Conservation (phyloP, 768 basidiomycete species). For the Rickenella mellea region DNA sequence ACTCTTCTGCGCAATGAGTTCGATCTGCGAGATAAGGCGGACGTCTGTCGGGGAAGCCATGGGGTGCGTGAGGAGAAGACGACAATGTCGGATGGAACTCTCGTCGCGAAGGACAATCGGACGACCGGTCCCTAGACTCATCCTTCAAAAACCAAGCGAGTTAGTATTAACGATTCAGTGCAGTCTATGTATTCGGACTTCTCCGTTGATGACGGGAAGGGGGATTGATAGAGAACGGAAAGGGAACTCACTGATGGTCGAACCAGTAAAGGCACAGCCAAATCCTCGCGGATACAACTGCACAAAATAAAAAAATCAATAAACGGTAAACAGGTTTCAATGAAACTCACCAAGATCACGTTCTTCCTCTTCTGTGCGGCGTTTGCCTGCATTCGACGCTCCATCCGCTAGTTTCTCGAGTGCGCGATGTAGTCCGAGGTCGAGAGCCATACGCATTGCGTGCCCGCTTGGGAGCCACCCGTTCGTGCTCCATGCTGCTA, state of each 20-base stretch:
- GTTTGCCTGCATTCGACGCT: constrained; percentile 39
- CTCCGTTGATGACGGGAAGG: no score
- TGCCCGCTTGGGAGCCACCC: constrained; percentile 95
- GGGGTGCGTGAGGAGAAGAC: constrained; percentile 70
- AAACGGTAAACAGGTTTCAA: background rate
- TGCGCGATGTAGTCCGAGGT: constrained; percentile 87
- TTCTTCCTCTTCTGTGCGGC: constrained; percentile 72
- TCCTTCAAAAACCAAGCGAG: constrained; percentile 33
- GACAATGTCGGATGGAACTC: constrained; percentile 75
- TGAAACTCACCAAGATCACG: constrained; percentile 61
- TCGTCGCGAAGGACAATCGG: constrained; percentile 88
- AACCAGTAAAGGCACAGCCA: constrained; percentile 96
- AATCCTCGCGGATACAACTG: constrained; percentile 86
- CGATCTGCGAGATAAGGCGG: constrained; percentile 77
- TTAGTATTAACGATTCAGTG: background rate
- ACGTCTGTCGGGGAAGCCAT: constrained; percentile 90
- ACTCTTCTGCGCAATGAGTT: constrained; percentile 90
- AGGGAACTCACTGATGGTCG: constrained; percentile 72
- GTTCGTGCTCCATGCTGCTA: constrained; percentile 90
- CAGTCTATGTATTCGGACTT: constrained; percentile 3
- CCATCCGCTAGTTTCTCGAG: constrained; percentile 84
- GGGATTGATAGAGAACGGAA: background rate
- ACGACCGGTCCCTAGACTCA: constrained; percentile 87
- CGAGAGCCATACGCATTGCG: constrained; percentile 92
- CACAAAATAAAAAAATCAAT: constrained; percentile 2